Conservation (phyloP, 2,329 filamentous ascomycete genomes). For the Penicillium oxalicum region DNA sequence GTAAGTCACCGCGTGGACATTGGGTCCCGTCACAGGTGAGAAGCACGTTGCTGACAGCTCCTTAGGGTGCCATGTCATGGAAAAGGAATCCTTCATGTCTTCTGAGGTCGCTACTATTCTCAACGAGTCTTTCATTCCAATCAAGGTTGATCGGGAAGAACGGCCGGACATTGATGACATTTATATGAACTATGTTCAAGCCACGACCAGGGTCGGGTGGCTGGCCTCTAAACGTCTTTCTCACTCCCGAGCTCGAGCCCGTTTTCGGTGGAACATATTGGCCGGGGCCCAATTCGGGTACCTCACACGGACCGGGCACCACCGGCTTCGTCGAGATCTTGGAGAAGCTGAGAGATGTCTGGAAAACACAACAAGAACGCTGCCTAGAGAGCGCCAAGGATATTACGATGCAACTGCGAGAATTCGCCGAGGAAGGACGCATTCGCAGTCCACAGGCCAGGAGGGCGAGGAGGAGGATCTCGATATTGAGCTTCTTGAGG, state of each 20-base stretch:
- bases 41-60: constrained; percentile 14
- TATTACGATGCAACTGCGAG: constrained; percentile 71
- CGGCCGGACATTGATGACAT: constrained; percentile 89
- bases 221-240: constrained; percentile 94
- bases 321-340: constrained; percentile 80
- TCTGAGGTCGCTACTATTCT: constrained; percentile 71
- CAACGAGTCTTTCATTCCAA: constrained; percentile 81
- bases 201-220: constrained; percentile 83
- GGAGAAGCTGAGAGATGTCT: constrained; percentile 66
- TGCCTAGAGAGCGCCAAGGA: constrained; percentile 79
- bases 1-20: constrained; percentile 48
- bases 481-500: constrained; percentile 85
- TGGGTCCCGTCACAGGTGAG: background rate
- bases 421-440: constrained; percentile 82
- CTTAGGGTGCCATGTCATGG: constrained; percentile 80
- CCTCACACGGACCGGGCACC: constrained; percentile 48
- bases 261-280: constrained; percentile 97
- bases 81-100: constrained; percentile 84
- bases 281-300: constrained; percentile 66
- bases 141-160: constrained; percentile 90
- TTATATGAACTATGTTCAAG: constrained; percentile 98
- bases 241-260: constrained; percentile 86
- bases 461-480: constrained; percentile 62
- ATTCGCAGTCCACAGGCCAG: constrained; percentile 38
- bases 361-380: constrained; percentile 76